Base-by-base conservation (phyloP, 2,329 filamentous ascomycete genomes). In the Colletotrichum siamense region DNA sequence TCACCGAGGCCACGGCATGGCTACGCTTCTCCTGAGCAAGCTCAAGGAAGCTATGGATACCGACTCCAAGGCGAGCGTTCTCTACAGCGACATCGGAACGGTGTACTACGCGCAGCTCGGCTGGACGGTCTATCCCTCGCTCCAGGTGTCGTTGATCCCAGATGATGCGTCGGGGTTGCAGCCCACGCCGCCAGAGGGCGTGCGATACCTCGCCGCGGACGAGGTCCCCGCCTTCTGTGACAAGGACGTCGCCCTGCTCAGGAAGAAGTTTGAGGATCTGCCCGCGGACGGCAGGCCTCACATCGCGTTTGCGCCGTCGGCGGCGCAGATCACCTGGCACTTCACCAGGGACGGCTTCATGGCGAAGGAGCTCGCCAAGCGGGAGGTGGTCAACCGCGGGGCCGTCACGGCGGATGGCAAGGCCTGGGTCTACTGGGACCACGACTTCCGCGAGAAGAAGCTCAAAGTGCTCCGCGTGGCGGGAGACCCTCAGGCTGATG, bases 401-500 rank as follows among this genome's bases (percentile, higher is more conserved):
- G 83, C 82, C 57, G 79, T 79, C 30, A 82, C 81, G 28, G 72
- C 69, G 12, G 78, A 80, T 64, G 79, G 78, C 8, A 73, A 78
- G 36, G 80, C 80, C 5, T 85, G 81, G 82, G 77, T 81, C 15
- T 84, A 82, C 80, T 87, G 85, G 85, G 78, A 81, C 49, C 84
- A 84, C 73, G 83, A 86, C 77, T 84, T 82, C 77, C 79, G 80
- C 44, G 75, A 76, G 52, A 79, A 80, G 74, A 81, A 81, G 73
- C 82, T 83, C 52, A 81, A 82, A 26, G 69, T 83, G 26, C 73
- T 83, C 24, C 81, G 82, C 18, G 80, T 83, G 71, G 66, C 71
- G 24, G 75, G 79, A 22, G 79, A 81, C 30, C 75, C 82, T 52
- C 78, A 81, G 24, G 69, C 72, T 3, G 80, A 80, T 12, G 73